Evolutionary conservation across 2,329 filamentous ascomycete species (phyloP), one percentile per base, ranked within the genome.

Genomic region (Aspergillus intermedius): DNA sequence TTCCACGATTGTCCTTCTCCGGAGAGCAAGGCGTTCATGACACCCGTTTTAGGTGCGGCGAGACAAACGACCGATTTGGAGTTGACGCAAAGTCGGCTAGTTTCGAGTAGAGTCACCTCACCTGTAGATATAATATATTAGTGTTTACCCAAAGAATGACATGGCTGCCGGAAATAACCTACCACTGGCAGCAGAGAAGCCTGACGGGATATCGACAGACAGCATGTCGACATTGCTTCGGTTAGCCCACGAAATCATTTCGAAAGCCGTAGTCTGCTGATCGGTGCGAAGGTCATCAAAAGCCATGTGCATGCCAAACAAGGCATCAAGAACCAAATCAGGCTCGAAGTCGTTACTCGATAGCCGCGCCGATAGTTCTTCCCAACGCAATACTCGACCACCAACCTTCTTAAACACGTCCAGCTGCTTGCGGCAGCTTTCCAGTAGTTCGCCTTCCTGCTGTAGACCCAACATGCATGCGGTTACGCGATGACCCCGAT

Each of bases 221-320:
- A 98, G 73, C 3, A 93, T 85, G 49, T 85, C 83, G 0, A 89
- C 84, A 55, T 90, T 87, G 63, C 85, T 88, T 54, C 90, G 85
- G 64, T 96, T 97, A 2, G 89, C 86, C 90, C 91, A 97, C 54
- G 90, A 86, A 61, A 96, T 93, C 62, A 96, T 81, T 62, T 94
- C 87, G 61, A 94, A 91, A 0, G 89, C 88, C 0, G 86, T 86
- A 3, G 85, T 83, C 64, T 94, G 88, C 56, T 95, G 87, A 13
- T 86, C 85, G 2, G 84, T 86, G 32, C 88, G 81, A 23, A 97
- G 76, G 58, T 94, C 89, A 57, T 96, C 90, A 61, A 96, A 96
- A 2, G 88, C 85, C 49, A 90, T 82, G 41, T 93, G 89, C 53
- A 93, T 80, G 3, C 90, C 90, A 4, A 98, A 80, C 10, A 97